phyloP scores from a whole-genome alignment of 2,329 filamentous ascomycete species.

The Botryotinia narcissicola region DNA sequence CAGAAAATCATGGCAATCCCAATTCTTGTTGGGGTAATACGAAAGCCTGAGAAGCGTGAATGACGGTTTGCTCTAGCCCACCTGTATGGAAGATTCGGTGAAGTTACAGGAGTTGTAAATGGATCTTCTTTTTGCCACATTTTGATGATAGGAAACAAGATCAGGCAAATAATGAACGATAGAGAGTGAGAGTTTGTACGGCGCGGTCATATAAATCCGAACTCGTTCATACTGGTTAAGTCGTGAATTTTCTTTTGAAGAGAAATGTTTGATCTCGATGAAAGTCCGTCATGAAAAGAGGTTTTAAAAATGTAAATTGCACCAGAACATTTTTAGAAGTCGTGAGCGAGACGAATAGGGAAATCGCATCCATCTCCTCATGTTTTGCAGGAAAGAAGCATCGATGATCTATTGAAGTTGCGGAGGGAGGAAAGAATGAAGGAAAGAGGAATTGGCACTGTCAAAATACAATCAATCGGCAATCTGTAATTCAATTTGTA shows the following conservation, averaged over 20 bases:
- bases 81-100: slow-evolving; percentile 21
- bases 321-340: neutral
- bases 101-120: slow-evolving; percentile 26
- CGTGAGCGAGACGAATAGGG: neutral
- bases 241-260: neutral
- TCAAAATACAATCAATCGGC: neutral
- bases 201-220: too few species aligned
- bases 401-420: neutral
- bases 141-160: neutral
- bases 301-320: too few species aligned
- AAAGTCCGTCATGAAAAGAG: neutral
- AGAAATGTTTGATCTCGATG: neutral
- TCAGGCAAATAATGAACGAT: neutral
- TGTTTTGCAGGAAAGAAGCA: neutral
- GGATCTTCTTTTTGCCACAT: slow-evolving; percentile 34
- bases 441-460: neutral
- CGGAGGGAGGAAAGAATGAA: neutral
- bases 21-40: slow-evolving; percentile 25
- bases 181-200: neutral
- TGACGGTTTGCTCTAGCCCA: slow-evolving; percentile 28
- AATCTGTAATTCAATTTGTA: neutral
- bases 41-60: slow-evolving; percentile 26
- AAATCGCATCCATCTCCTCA: too few species aligned
- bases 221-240: neutral
- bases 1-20: slow-evolving; percentile 21